These are phyloP conservation scores for Vicia villosa DNA, from an alignment of 306 rosid species.

Conservation along the genomic window DNA sequence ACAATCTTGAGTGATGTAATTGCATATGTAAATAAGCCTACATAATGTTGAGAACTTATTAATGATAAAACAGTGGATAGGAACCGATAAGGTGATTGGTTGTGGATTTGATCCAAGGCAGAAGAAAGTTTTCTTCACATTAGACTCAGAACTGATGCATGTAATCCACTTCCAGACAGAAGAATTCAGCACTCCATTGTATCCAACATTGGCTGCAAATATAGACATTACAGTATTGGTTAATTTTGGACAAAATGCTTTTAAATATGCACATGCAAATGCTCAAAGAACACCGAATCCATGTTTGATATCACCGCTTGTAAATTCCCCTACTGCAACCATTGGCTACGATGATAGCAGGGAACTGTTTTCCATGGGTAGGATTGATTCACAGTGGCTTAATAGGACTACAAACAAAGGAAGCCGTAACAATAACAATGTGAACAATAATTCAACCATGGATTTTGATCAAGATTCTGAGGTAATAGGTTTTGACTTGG, in stretches of 20 bases:
- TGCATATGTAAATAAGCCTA: too few relatives aligned
- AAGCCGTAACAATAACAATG: conserved; percentile 42
- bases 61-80: too few relatives aligned
- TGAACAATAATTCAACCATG: conserved; percentile 26
- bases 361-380: conserved; percentile 95
- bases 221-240: conserved; percentile 62
- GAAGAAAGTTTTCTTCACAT: conserved; percentile 89
- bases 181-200: conserved; percentile 76
- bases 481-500: too few relatives aligned
- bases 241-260: conserved; percentile 78
- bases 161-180: conserved; percentile 68
- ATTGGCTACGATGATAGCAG: conserved; percentile 77
- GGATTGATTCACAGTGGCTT: conserved; percentile 81
- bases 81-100: conserved; percentile 74
- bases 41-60: too few relatives aligned
- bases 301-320: conserved; percentile 66
- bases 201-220: conserved; percentile 75
- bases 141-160: conserved; percentile 80
- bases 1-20: too few relatives aligned
- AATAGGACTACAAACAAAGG: conserved; percentile 53
- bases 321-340: conserved; percentile 45
- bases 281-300: conserved; percentile 89
- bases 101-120: conserved; percentile 91
- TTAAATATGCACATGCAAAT: conserved; percentile 80
- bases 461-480: conserved; percentile 60